Percentiles rank a stretch among this genome's conserved stretches.
Conservation (phyloP, 129 eudicot species). For the Heracleum sosnowskyi region DNA sequence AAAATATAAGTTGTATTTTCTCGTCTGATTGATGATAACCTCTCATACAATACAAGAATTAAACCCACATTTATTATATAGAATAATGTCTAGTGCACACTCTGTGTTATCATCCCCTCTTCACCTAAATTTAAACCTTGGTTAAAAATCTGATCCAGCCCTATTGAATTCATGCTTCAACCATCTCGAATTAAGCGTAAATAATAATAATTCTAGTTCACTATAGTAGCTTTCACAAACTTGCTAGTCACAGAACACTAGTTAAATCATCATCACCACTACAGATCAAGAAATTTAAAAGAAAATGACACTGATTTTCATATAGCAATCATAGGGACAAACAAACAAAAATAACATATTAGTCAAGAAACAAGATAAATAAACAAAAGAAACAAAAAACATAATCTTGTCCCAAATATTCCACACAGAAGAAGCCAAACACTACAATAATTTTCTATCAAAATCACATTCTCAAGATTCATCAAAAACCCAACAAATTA, state of each 20-base stretch:
- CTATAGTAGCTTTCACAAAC: background rate
- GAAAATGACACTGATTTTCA: background rate
- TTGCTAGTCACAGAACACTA: background rate
- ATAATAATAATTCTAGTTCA: background rate
- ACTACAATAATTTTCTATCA: background rate
- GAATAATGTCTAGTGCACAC: background rate
- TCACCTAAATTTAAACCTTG: background rate
- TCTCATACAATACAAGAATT: background rate
- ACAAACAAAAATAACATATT: background rate
- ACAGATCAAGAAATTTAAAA: constrained; percentile 14
- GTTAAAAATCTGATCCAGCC: background rate
- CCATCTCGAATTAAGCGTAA: constrained; percentile 1
- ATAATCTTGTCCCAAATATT: background rate
- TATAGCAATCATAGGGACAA: background rate
- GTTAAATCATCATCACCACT: background rate
- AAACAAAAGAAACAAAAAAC: constrained; percentile 5
- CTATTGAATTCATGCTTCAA: background rate
- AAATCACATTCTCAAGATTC: background rate
- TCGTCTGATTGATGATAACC: background rate
- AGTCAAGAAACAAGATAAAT: constrained; percentile 1
- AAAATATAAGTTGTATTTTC: background rate
- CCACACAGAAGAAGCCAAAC: background rate
- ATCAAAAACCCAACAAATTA: background rate
- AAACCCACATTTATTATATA: background rate
- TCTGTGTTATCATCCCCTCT: background rate